Evolutionary conservation across 2,329 filamentous ascomycete genomes (phyloP), one percentile per base, ranked within the genome.

Genomic region (Corynespora cassiicola): DNA sequence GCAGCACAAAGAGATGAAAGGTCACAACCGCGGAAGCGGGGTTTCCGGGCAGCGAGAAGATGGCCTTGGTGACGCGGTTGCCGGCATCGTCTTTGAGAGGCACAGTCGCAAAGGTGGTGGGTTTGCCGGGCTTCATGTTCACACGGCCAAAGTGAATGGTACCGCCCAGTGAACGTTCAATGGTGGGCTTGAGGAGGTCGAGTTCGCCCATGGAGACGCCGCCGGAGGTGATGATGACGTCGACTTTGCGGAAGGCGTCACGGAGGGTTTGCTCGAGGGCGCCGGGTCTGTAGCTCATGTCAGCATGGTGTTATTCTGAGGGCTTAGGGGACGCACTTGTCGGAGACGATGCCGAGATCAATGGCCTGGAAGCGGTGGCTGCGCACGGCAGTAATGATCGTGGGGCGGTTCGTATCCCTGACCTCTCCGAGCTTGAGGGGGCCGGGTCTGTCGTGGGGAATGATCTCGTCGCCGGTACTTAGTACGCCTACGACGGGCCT

Each of bases 151-250:
- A 99, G 69, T 96, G 94, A 52, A 99, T 96, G 0, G 86, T 94
- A 6, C 94, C 94, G 39, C 90, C 90, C 1, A 99, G 80, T 1
- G 84, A 78, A 26, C 92, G 86, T 73, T 97, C 94, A 56, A 99
- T 88, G 0, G 92, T 97, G 0, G 94, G 92, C 66, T 99, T 99
- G 14, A 99, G 81, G 6, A 99, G 84, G 68, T 99, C 94, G 2
- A 96, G 82, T 71, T 99, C 94, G 39, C 94, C 94, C 94, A 99
- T 99, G 7, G 89, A 95, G 14, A 97, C 94, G 31, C 94, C 94
- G 15, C 94, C 94, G 0, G 88, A 92, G 11, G 94, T 97, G 58
- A 99, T 84, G 41, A 99, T 79, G 9, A 97, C 74, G 60, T 96
- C 91, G 17, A 85, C 84, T 31, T 75, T 75, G 14, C 87, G 80